Evolutionary conservation across 1,139 yeast genomes (phyloP).

Genomic region (Meyerozyma athensensis): DNA sequence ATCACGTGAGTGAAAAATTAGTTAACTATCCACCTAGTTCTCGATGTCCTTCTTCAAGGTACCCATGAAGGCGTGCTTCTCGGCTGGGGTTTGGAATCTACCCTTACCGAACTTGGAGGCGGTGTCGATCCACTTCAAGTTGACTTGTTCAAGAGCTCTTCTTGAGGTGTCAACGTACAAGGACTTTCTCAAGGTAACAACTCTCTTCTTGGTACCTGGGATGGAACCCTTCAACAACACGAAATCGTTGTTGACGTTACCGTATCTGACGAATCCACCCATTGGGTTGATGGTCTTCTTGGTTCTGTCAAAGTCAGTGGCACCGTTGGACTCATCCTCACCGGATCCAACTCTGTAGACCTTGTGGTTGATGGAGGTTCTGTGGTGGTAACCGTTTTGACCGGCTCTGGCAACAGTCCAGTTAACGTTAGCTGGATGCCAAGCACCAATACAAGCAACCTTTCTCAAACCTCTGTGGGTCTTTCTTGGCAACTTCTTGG

Average conservation of each 20-base stretch:
- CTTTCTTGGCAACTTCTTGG: slow-evolving; percentile 99
- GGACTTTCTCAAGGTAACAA: slow-evolving; percentile 97
- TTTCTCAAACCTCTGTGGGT: slow-evolving; percentile 99
- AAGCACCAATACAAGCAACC: slow-evolving; percentile 99
- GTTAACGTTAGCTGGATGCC: slow-evolving; percentile 99
- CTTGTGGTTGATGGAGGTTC: slow-evolving; percentile 99
- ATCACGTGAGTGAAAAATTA: not conserved
- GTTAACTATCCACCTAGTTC: slow-evolving; percentile 13
- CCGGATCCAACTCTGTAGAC: slow-evolving; percentile 98
- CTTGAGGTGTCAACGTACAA: slow-evolving; percentile 97
- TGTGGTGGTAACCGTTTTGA: slow-evolving; percentile 99
- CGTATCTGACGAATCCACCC: slow-evolving; percentile 99
- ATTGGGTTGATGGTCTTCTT: slow-evolving; percentile 98
- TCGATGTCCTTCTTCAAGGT: slow-evolving; percentile 92
- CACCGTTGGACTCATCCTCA: slow-evolving; percentile 88
- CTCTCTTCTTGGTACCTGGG: slow-evolving; percentile 99
- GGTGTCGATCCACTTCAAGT: slow-evolving; percentile 99
- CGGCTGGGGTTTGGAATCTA: slow-evolving; percentile 99
- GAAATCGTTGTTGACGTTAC: slow-evolving; percentile 96
- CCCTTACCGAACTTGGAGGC: slow-evolving; percentile 99
- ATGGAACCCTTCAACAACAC: slow-evolving; percentile 96
- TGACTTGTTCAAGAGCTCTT: slow-evolving; percentile 93
- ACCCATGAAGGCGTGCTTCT: slow-evolving; percentile 99
- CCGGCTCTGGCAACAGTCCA: slow-evolving; percentile 99
- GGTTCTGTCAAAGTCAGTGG: slow-evolving; percentile 99